phyloP scores from a whole-genome alignment of 129 eudicot species.

The carrot (Daucus carota) region DNA sequence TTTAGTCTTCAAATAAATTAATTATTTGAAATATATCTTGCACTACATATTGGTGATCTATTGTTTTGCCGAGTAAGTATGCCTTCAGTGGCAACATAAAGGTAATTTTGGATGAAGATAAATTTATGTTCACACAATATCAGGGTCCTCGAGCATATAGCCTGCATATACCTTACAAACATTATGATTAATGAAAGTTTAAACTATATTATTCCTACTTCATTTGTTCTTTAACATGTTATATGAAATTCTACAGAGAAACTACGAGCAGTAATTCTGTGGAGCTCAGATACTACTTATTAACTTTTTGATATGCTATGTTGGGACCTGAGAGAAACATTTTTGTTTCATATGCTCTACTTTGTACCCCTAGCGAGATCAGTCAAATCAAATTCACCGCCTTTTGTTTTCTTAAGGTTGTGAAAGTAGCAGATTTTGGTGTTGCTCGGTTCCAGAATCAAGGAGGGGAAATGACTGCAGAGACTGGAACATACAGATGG shows the following conservation, averaged over 20 bases:
- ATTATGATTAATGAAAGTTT: background rate
- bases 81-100: background rate
- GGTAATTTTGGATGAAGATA: background rate
- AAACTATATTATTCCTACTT: background rate
- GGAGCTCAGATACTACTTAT: background rate
- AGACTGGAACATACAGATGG: constrained; percentile 99
- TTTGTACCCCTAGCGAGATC: constrained; percentile 1
- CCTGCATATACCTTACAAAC: background rate
- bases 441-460: constrained; percentile 84
- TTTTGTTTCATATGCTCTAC: background rate
- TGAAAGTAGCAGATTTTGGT: constrained; percentile 98
- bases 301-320: background rate
- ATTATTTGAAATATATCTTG: background rate
- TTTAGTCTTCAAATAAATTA: background rate
- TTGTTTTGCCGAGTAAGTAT: background rate
- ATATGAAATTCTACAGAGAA: background rate
- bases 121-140: background rate
- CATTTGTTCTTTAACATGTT: background rate
- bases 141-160: background rate
- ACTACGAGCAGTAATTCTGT: background rate
- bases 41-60: background rate
- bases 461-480: constrained; percentile 97
- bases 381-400: constrained; percentile 3
- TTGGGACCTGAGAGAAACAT: background rate
- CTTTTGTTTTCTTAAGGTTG: constrained; percentile 45